Base-by-base conservation (phyloP, 2,329 filamentous ascomycete genomes). In the Cladophialophora psammophila region DNA sequence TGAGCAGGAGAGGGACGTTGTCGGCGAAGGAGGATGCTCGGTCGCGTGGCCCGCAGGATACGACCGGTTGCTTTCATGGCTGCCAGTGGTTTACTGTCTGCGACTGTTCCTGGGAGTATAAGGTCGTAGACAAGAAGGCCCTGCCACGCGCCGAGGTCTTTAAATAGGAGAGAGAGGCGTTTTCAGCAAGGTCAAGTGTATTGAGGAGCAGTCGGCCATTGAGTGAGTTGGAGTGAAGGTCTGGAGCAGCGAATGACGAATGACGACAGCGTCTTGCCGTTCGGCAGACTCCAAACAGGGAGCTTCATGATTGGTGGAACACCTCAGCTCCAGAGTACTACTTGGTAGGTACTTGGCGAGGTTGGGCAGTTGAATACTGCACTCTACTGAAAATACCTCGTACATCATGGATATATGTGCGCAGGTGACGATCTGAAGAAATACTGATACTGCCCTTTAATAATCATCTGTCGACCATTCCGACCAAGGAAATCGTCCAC, bases 221-320 rank as follows among this genome's bases (percentile, higher is more conserved):
- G 54, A 57, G 34, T 31, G 18, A 50, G 10, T 31, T 26, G 20
- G 45, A 31, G 26, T 13, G 53, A 26, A 57, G 34, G 54, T 57
- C 10, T 5, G 15, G 38, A 36, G 38, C 31, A 57, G 53, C 61
- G 36, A 63, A 63, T 58, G 61, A 63, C 61, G 61, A 38, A 63
- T 55, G 53, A 55, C 53, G 53, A 55, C 53, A 54, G 13, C 26
- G 26, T 35, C 50, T 48, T 48, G 42, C 35, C 15, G 50, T 63
- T 56, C 53, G 50, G 60, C 50, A 64, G 32, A 53, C n/a, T 3
- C n/a, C n/a, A 18, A 15, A 15, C 15, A n/a, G 31, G 42, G 40
- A 64, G 62, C 62, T 64, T 26, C 26, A 55, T 62, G 57, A 66
- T 62, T 61, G 64, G 59, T 45, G 59, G 59, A 61, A 54, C 13